These are phyloP conservation scores for Litsea cubeba DNA, from an alignment of 164 flowering plant genomes.

Conservation along the genomic window DNA sequence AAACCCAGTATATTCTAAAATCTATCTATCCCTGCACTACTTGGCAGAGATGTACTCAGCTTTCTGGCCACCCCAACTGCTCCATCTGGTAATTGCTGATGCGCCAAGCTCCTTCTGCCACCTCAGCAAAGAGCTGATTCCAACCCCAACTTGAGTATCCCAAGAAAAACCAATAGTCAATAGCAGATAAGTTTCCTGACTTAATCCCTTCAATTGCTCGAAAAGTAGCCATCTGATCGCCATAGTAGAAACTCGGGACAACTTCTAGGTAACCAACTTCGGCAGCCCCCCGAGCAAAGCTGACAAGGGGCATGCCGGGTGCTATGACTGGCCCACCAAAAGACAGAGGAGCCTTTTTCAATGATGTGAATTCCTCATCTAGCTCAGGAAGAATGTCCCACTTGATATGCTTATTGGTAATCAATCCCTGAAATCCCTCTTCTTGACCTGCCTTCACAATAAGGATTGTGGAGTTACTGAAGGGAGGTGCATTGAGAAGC, in stretches of 20 bases:
- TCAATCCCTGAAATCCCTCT: constrained; percentile 69
- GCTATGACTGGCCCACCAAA: constrained; percentile 73
- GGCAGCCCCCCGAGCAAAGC: constrained; percentile 32
- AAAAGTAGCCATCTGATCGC: constrained; percentile 50
- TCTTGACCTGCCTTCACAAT: constrained; percentile 56
- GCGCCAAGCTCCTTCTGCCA: constrained; percentile 70
- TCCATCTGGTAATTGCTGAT: constrained; percentile 17
- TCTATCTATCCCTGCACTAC: not conserved
- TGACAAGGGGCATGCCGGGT: constrained; percentile 56
- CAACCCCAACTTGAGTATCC: constrained; percentile 82
- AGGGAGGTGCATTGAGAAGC: constrained; percentile 48
- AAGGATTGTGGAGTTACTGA: constrained; percentile 59
- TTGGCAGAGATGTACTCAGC: constrained; percentile 3
- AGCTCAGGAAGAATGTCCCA: constrained; percentile 58
- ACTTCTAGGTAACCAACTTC: constrained; percentile 38
- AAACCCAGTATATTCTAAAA: not conserved
- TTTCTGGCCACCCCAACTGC: constrained; percentile 42
- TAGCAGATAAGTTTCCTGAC: constrained; percentile 36
- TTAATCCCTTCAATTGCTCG: constrained; percentile 37
- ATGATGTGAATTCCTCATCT: constrained; percentile 32
- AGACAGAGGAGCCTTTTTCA: constrained; percentile 69
- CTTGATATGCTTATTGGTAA: constrained; percentile 65
- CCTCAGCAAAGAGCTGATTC: constrained; percentile 75
- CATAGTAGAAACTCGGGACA: constrained; percentile 51
- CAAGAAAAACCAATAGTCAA: constrained; percentile 78